Evolutionary conservation across 2,329 filamentous ascomycete genomes (phyloP).

Genomic region (Parastagonospora nodorum): DNA sequence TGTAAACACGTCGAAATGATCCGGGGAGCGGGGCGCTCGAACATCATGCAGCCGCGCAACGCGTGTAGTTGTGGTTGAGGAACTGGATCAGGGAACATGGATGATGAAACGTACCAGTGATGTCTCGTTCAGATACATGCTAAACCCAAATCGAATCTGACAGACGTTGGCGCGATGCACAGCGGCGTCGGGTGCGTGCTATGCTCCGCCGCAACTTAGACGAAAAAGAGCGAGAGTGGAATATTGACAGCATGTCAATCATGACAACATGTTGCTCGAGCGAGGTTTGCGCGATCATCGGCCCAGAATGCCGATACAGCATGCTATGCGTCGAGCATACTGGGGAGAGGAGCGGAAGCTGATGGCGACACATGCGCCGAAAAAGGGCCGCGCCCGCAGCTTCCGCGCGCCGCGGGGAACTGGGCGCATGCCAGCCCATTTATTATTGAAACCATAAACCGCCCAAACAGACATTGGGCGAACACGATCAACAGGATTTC

Average conservation of each 20-base stretch:
- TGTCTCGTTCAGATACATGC: slow-evolving; percentile 3
- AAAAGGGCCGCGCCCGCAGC: slow-evolving; percentile 18
- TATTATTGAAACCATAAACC: not conserved
- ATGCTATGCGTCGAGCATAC: too few relatives aligned
- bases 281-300: too few relatives aligned
- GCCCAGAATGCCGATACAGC: not conserved
- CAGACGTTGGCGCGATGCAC: slow-evolving; percentile 11
- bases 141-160: slow-evolving; percentile 12
- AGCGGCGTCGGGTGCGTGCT: not conserved
- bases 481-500: too few relatives aligned
- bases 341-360: not conserved
- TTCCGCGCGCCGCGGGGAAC: slow-evolving; percentile 14
- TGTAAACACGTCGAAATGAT: not conserved
- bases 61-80: slow-evolving; percentile 6
- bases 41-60: slow-evolving; percentile 6
- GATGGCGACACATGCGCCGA: not conserved
- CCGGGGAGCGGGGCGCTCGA: not conserved
- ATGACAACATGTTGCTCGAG: too few relatives aligned
- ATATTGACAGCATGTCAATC: too few relatives aligned
- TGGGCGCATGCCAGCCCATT: not conserved
- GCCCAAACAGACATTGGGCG: not conserved
- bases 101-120: slow-evolving; percentile 9
- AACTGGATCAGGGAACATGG: slow-evolving; percentile 15
- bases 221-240: not conserved
- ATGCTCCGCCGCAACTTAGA: not conserved